phyloP scores from a whole-genome alignment of 352 stramenopile species.

The Pythium brassicae region DNA sequence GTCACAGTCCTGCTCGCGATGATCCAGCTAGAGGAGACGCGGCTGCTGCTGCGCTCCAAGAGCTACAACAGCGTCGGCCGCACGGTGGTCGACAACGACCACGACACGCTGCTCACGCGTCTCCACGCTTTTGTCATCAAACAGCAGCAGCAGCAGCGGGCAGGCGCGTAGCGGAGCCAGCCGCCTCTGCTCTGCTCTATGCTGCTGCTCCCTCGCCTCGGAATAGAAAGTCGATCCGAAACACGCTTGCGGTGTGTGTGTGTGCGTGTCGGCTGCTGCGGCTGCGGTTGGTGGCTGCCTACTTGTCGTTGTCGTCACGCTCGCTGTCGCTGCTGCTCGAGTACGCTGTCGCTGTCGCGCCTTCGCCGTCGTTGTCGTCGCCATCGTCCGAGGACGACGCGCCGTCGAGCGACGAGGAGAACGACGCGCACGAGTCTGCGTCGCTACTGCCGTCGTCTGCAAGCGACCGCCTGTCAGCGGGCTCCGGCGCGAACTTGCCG shows the following conservation, averaged over 20 bases:
- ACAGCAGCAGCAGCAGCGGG: conserved; percentile 12
- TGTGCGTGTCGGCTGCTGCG: too few relatives aligned
- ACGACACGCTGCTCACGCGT: conserved; percentile 44
- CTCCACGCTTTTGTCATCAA: conserved; percentile 35
- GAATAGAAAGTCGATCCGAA: conserved; percentile 21
- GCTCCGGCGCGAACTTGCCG: neutral
- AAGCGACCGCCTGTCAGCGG: neutral
- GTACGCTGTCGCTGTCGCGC: neutral
- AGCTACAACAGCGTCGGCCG: conserved; percentile 47
- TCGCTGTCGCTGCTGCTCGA: neutral
- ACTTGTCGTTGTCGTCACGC: neutral
- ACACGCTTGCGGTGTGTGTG: conserved; percentile 10
- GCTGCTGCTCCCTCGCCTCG: conserved; percentile 2
- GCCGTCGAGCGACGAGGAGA: conserved; percentile 6
- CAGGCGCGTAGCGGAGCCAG: neutral
- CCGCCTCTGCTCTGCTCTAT: neutral
- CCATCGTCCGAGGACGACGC: conserved; percentile 4
- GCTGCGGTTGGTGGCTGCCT: too few relatives aligned
- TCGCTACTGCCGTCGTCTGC: conserved; percentile 5
- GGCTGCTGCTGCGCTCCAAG: conserved; percentile 52
- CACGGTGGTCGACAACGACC: conserved; percentile 32
- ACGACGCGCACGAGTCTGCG: conserved; percentile 7
- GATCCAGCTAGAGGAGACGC: conserved; percentile 63
- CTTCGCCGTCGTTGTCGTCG: conserved; percentile 13
- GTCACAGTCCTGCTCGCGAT: conserved; percentile 68